These are phyloP conservation scores for Astrothelium subdiscretum DNA, from an alignment of 495 filamentous ascomycete species.

Conservation along the genomic window DNA sequence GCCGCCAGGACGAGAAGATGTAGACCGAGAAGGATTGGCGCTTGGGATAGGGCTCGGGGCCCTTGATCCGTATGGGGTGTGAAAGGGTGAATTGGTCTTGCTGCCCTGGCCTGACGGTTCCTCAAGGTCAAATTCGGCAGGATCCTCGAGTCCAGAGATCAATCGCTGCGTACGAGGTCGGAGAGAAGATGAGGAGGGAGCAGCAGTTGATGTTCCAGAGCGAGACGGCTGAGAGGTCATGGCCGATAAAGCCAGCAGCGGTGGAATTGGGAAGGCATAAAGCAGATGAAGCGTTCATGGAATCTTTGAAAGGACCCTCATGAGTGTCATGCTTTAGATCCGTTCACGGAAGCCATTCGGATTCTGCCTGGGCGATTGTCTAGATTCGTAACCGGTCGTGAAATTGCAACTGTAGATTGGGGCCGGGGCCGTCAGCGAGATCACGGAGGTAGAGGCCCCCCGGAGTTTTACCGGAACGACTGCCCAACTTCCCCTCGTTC, in stretches of 20 bases:
- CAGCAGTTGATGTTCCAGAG: slow-evolving; percentile 1
- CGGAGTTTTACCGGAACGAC: not conserved
- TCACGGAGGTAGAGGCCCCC: not conserved
- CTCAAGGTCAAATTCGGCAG: slow-evolving; percentile 1
- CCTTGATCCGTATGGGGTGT: slow-evolving; percentile 23
- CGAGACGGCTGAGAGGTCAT: slow-evolving; percentile 1
- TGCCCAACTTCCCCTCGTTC: not conserved
- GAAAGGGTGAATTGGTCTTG: slow-evolving; percentile 9
- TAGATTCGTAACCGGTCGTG: not conserved
- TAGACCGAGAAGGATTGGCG: slow-evolving; percentile 18
- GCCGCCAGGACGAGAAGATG: not conserved
- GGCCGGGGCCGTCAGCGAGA: not conserved
- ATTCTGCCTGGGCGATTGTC: not conserved
- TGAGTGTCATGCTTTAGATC: not conserved
- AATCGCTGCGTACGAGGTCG: slow-evolving; percentile 26
- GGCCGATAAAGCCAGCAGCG: not conserved
- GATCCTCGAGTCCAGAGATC: slow-evolving; percentile 29
- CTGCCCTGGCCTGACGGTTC: not conserved
- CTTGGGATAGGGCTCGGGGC: slow-evolving; percentile 25
- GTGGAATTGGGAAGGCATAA: not conserved
- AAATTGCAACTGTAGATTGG: not conserved
- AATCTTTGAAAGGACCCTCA: not conserved
- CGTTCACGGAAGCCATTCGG: not conserved
- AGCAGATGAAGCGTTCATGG: not conserved
- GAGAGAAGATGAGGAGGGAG: slow-evolving; percentile 18